Percentiles rank a stretch among this genome's conserved stretches.
Evolutionary conservation across 2,329 filamentous ascomycete genomes (phyloP).

Genomic region (Aspergillus hiratsukae): DNA sequence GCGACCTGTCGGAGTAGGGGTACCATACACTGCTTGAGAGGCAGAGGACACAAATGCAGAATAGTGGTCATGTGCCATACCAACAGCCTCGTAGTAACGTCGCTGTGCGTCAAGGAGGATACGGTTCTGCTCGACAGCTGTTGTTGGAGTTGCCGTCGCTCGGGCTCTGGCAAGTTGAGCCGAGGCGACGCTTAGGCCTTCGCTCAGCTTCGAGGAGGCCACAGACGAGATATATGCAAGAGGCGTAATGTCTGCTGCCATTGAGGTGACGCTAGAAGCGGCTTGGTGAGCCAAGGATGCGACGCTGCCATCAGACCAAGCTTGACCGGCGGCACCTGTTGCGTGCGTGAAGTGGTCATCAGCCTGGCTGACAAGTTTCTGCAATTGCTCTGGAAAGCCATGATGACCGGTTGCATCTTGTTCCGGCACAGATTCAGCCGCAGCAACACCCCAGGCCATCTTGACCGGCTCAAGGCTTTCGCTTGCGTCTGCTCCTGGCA

Average conservation of each 20-base stretch:
- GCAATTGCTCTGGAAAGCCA: slow-evolving; percentile 49
- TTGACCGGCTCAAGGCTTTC: not conserved
- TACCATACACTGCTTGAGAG: slow-evolving; percentile 64
- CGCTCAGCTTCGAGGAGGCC: slow-evolving; percentile 64
- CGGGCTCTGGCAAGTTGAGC: slow-evolving; percentile 67
- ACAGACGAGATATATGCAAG: slow-evolving; percentile 60
- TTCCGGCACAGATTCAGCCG: slow-evolving; percentile 38
- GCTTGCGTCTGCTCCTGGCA: not conserved
- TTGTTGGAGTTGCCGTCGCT: slow-evolving; percentile 59
- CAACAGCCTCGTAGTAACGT: slow-evolving; percentile 74
- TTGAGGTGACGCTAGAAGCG: slow-evolving; percentile 50
- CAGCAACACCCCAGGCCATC: slow-evolving; percentile 49
- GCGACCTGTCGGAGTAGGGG: slow-evolving; percentile 46
- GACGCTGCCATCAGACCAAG: slow-evolving; percentile 46
- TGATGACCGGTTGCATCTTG: slow-evolving; percentile 49
- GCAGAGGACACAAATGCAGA: slow-evolving; percentile 69
- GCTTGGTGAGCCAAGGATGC: slow-evolving; percentile 54
- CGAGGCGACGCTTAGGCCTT: slow-evolving; percentile 67
- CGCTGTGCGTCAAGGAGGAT: slow-evolving; percentile 57
- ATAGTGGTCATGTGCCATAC: slow-evolving; percentile 73
- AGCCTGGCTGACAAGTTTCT: slow-evolving; percentile 49
- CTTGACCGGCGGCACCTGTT: slow-evolving; percentile 54
- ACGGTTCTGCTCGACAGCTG: slow-evolving; percentile 53
- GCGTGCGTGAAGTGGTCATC: slow-evolving; percentile 51
- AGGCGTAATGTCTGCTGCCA: slow-evolving; percentile 38